A percentile compares a stretch with the other conserved stretches of the same genome.
Conservation (phyloP, 1,139 yeast species). For the Candida pseudoviswanathii region DNA sequence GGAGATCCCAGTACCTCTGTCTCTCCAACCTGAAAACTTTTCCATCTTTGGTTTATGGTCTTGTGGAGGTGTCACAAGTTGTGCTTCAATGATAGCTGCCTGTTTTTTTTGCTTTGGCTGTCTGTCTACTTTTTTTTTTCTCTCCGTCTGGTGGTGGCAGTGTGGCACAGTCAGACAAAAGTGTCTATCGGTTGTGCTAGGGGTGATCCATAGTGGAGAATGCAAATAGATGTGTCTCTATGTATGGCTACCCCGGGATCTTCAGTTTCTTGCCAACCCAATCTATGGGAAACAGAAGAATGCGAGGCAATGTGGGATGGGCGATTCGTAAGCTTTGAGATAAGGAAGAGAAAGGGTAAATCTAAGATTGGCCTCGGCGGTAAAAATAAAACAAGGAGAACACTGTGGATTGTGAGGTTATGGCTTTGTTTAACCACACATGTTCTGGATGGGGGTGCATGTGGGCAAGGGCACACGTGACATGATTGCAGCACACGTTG, state of each 20-base stretch:
- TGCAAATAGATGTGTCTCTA: neutral
- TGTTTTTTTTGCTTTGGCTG: neutral
- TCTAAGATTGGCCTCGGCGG: too few species aligned
- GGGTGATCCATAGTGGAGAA: neutral
- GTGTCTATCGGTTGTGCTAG: neutral
- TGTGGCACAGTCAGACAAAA: too few species aligned
- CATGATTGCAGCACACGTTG: neutral
- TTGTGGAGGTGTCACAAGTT: neutral
- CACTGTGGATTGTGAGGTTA: too few species aligned
- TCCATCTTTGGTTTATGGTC: conserved; percentile 50
- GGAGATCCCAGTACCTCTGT: conserved; percentile 80
- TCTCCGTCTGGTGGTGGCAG: neutral
- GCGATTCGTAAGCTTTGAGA: too few species aligned
- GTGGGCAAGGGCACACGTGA: neutral
- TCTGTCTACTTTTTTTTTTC: neutral
- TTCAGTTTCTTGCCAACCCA: neutral
- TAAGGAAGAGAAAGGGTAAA: too few species aligned
- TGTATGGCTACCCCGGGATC: conserved; percentile 3
- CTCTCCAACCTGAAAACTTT: conserved; percentile 73
- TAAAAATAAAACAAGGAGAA: too few species aligned
- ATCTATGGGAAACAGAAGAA: neutral
- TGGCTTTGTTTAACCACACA: too few species aligned
- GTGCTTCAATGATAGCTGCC: too few species aligned
- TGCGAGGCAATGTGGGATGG: neutral
- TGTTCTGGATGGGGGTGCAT: too few species aligned